Evolutionary conservation across 805 yeast genomes (phyloP), one percentile per base, ranked within the genome.

Genomic region (Wickerhamiella sorbophila): DNA sequence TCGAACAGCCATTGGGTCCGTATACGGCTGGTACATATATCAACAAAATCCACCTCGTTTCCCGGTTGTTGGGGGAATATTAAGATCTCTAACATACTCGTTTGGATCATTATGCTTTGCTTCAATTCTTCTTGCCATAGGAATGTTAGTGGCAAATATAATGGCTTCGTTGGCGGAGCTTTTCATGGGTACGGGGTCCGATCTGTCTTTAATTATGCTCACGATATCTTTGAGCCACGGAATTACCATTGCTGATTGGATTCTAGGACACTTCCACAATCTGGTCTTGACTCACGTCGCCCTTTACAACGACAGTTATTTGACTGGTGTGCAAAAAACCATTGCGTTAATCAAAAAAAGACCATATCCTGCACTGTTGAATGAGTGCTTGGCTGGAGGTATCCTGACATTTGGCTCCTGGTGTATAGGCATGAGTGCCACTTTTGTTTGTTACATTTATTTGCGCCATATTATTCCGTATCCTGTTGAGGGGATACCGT

Each of bases 71-170:
- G 86, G 91, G 2, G 78, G 95, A 2, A 74, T 86, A 49, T 74
- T 67, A 52, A 70, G 94, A 50, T 84, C 94, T 1, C 59, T 83
- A 60, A 80, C 94, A 3, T 80, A 77, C 56, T 83, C 94, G 8
- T 79, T 86, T 54, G 96, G 97, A 2, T 81, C 94, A 2, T 79
- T 87, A 42, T 80, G 94, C 57, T 80, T 83, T 55, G 95, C 95
- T 0, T 79, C 85, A 2, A 59, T 80, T 53, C 69, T 80, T 56
- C 81, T 81, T 32, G 74, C 84, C 0, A 47, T 84, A 20, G 70
- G 85, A 47, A 88, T 83, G 54, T 67, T 84, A n/a, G 31, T 33
- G 1, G 43, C 51, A 2, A 52, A 48, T 33, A 24, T 41, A 3
- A 34, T 45, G 1, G 42, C 41, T 3, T 45, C 47, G 2, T 36